Base-by-base conservation (phyloP, 106 monocot genomes). In the Agapanthus africanus region DNA sequence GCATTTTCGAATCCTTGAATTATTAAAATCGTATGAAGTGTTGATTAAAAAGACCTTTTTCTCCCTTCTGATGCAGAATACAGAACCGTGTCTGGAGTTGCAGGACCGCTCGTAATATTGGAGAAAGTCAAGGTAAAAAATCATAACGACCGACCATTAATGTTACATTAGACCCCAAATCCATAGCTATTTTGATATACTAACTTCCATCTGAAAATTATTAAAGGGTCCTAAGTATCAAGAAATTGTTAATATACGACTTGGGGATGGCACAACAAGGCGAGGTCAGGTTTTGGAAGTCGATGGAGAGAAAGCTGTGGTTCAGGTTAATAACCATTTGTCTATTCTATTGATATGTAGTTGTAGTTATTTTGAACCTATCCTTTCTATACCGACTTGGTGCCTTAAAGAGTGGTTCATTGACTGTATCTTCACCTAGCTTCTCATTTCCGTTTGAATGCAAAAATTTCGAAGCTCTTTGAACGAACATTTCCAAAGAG, bases 61-160 rank as follows among this genome's bases (percentile, higher is more conserved):
- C n/a, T 7, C 35, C 35, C 62, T 37, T 62, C 1, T 36, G 15
- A 25, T 71, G 25, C 80, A 99, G 97, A 99, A 65, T 99, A 99
- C 76, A 80, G 97, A 70, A 99, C 97, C 36, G 82, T 99, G 23
- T 92, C 91, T 77, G 95, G 95, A 50, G 95, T 97, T 56, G 95
- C 97, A 35, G 97, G 97, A 54, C 97, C 97, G 50, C 82, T 99
- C 18, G 97, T 99, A 40, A 99, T 99, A 70, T 75, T 99, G 80
- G 97, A 99, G 33, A 99, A 99, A 90, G 97, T 99, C 41, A 99
- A 99, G 92, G 97, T 99, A 77, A 56, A n/a, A n/a, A n/a, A n/a
- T n/a, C n/a, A n/a, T n/a, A n/a, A n/a, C n/a, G n/a, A n/a, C n/a
- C n/a, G n/a, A n/a, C n/a, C n/a, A n/a, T n/a, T n/a, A n/a, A n/a